These are phyloP conservation scores for Pelargonium exstipulatum DNA, from an alignment of 441 rosid species.

Conservation along the genomic window DNA sequence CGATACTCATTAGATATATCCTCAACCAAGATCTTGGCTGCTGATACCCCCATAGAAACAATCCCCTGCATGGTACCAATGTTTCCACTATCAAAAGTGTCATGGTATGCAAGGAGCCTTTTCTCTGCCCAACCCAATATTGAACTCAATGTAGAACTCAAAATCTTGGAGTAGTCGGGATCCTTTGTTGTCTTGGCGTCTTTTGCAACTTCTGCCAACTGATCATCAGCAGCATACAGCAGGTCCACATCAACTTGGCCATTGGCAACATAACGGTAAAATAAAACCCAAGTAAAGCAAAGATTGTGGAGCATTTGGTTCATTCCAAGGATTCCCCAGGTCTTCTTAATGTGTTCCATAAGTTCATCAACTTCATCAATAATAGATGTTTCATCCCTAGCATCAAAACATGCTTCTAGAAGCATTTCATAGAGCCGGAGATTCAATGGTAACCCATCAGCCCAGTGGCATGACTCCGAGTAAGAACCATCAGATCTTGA, in stretches of 20 bases:
- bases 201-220: conserved; percentile 78
- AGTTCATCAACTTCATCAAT: conserved; percentile 90
- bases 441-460: conserved; percentile 86
- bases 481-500: conserved; percentile 76
- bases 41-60: conserved; percentile 76
- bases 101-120: conserved; percentile 94
- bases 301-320: conserved; percentile 79
- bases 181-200: conserved; percentile 88
- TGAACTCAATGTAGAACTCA: conserved; percentile 78
- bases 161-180: conserved; percentile 70
- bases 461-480: conserved; percentile 90
- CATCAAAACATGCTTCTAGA: conserved; percentile 77
- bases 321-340: conserved; percentile 87
- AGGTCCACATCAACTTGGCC: conserved; percentile 74
- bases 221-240: conserved; percentile 69
- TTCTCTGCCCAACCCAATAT: conserved; percentile 94
- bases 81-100: conserved; percentile 70
- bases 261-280: conserved; percentile 70
- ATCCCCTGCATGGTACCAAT: conserved; percentile 73
- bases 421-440: conserved; percentile 81
- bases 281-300: conserved; percentile 88
- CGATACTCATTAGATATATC: conserved; percentile 93
- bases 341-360: conserved; percentile 88
- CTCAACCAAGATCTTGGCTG: conserved; percentile 83
- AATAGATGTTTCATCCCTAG: conserved; percentile 54